Base-by-base conservation (phyloP, 1,284 basidiomycete species). In the Crucibulum parvulum region DNA sequence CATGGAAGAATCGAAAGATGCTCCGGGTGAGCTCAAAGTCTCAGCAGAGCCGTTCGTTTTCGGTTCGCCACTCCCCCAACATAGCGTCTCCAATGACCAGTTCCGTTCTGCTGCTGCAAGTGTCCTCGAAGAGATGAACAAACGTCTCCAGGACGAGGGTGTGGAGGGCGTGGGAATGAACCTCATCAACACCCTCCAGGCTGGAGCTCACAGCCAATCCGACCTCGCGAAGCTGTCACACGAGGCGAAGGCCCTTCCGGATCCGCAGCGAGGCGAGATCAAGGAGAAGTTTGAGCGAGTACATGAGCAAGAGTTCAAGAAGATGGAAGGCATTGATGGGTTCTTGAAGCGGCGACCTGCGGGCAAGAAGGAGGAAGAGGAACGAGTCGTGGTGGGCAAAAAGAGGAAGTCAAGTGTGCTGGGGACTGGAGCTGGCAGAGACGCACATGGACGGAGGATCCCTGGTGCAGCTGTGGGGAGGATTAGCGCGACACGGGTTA, bases 121-220 rank as follows among this genome's bases (percentile, higher is more conserved):
- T 13, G 86, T 94, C 16, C 77, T 93, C 34, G 87, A 87, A 50
- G 92, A 93, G 73, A 92, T 94, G 89, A 93, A 93, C 70, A 78
- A 81, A 52, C 85, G 90, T 2, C 81, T 93, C 7, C 81, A 79
- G 62, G 70, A 76, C 58, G 73, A 85, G 58, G 79, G 87, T 16
- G 74, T 83, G 34, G 72, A 81, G 50, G 71, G 72, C 13, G 71
- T 87, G 11, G 74, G 75, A 16, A 62, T 78, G n/a, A 75, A 80
- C 31, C 73, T 85, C 37, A 75, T 87, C 45, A 61, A 72, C 35
- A 74, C 69, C 43, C 66, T 74, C 6, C 72, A 72, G 52, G 74
- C 74, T 15, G 68, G 68, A 2, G 68, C 62, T 16, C 66, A 62
- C 53, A 59, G 63, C 31, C 52, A 54, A 45, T 61, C 60, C 3